These are phyloP conservation scores for Chrysoporthe cubensis DNA, from an alignment of 2,329 filamentous ascomycete species.

Conservation along the genomic window DNA sequence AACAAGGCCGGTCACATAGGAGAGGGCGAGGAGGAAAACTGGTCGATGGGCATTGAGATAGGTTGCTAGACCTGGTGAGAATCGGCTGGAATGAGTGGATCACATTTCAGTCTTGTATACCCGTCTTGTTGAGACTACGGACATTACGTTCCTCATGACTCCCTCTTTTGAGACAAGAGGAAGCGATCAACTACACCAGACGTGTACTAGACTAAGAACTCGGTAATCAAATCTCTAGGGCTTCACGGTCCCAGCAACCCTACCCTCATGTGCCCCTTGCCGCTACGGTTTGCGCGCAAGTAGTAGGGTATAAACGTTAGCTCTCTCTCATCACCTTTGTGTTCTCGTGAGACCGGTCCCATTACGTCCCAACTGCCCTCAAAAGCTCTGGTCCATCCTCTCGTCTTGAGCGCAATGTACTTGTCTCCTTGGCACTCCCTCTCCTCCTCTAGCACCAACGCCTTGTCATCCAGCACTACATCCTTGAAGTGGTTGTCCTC, in stretches of 20 bases:
- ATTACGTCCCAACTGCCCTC: neutral
- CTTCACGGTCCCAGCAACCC: constrained; percentile 36
- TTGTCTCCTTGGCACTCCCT: constrained; percentile 34
- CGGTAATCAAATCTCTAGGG: no score
- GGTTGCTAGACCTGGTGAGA: no score
- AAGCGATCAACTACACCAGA: no score
- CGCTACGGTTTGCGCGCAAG: constrained; percentile 57
- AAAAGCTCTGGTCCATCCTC: constrained; percentile 28
- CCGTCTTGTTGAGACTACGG: no score
- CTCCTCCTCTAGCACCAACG: constrained; percentile 27
- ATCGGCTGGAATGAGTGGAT: no score
- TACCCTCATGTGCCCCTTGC: constrained; percentile 58
- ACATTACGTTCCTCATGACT: no score
- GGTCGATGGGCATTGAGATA: neutral
- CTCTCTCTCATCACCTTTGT: constrained; percentile 31
- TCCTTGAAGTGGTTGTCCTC: constrained; percentile 59
- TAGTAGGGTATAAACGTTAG: constrained; percentile 60
- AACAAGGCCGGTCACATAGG: neutral
- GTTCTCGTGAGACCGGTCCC: neutral
- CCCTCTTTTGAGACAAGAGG: no score
- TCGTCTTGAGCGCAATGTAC: constrained; percentile 35
- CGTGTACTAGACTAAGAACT: no score
- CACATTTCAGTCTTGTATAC: no score
- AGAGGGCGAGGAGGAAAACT: neutral
- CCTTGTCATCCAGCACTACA: constrained; percentile 36